phyloP scores from a whole-genome alignment of 1,284 basidiomycete species.

The Cryptococcus maquisensis region DNA sequence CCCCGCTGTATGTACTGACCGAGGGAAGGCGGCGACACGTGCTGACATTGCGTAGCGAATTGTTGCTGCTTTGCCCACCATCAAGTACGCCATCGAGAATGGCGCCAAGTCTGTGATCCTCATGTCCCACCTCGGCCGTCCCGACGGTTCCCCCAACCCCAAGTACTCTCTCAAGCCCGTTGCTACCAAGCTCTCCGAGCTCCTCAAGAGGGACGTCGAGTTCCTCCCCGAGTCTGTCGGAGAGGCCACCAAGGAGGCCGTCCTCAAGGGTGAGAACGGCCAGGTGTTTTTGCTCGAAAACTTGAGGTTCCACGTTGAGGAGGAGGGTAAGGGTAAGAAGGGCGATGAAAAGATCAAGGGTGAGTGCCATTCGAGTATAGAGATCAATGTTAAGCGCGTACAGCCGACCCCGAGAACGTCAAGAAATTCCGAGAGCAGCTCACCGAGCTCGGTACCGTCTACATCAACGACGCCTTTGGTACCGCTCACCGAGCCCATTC shows the following conservation, averaged over 20 bases:
- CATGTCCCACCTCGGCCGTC: conserved; percentile 98
- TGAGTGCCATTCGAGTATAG: conserved; percentile 13
- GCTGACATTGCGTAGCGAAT: conserved; percentile 64
- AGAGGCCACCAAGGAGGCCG: conserved; percentile 70
- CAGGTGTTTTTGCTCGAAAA: conserved; percentile 94
- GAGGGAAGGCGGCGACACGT: neutral
- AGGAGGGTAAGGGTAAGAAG: conserved; percentile 94
- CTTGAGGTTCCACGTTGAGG: conserved; percentile 96
- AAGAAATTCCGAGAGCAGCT: conserved; percentile 79
- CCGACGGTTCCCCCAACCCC: conserved; percentile 81
- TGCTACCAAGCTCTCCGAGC: conserved; percentile 63
- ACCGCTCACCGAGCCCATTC: conserved; percentile 98
- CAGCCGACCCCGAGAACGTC: conserved; percentile 75
- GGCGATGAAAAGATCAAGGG: conserved; percentile 78
- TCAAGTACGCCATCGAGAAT: conserved; percentile 88
- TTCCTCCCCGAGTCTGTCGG: conserved; percentile 89
- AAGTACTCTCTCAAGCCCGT: conserved; percentile 94
- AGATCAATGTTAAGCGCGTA: neutral
- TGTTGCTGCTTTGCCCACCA: conserved; percentile 90
- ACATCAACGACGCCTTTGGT: conserved; percentile 98
- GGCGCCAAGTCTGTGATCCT: conserved; percentile 82
- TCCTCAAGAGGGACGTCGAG: conserved; percentile 64
- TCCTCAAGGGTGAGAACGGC: conserved; percentile 66
- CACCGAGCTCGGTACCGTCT: conserved; percentile 91
- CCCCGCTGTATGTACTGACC: conserved; percentile 67